Conservation (phyloP, 192 early-diverging fungal species). For the Entomortierella lignicola region DNA sequence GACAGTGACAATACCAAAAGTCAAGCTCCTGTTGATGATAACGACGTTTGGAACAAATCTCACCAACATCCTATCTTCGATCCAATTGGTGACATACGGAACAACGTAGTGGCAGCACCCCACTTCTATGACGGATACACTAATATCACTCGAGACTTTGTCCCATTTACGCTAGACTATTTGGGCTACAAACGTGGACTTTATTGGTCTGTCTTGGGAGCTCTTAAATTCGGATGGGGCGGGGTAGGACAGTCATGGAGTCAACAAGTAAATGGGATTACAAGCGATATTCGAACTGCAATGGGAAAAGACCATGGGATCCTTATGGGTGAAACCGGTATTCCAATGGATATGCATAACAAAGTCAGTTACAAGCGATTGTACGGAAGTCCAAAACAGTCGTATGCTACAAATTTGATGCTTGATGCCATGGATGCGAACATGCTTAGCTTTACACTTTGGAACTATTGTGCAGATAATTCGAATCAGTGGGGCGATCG, state of each 20-base stretch:
- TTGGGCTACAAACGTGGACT: slow-evolving; percentile 40
- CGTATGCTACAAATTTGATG: slow-evolving; percentile 59
- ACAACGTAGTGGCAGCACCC: slow-evolving; percentile 44
- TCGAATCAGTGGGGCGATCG: slow-evolving; percentile 60
- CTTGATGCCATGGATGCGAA: slow-evolving; percentile 61
- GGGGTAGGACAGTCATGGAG: slow-evolving; percentile 16
- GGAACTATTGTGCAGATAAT: slow-evolving; percentile 67
- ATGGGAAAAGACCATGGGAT: slow-evolving; percentile 28
- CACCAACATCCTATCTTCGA: slow-evolving; percentile 33
- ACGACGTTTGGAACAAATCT: slow-evolving; percentile 23
- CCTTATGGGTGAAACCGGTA: slow-evolving; percentile 45
- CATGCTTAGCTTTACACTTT: slow-evolving; percentile 60
- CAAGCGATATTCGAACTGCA: slow-evolving; percentile 23
- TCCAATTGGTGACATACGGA: slow-evolving; percentile 39
- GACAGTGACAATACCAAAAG: neutral
- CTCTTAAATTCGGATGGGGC: slow-evolving; percentile 34
- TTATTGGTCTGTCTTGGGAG: slow-evolving; percentile 35
- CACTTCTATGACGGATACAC: slow-evolving; percentile 51
- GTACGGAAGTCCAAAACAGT: slow-evolving; percentile 52
- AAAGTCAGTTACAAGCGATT: slow-evolving; percentile 35
- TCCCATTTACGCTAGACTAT: slow-evolving; percentile 39
- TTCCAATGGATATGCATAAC: slow-evolving; percentile 45
- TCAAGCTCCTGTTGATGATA: too few species aligned
- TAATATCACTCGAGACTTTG: slow-evolving; percentile 49
- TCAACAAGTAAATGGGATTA: slow-evolving; percentile 30